phyloP scores from a whole-genome alignment of 1,284 basidiomycete genomes.

The Golubevia sp. region DNA sequence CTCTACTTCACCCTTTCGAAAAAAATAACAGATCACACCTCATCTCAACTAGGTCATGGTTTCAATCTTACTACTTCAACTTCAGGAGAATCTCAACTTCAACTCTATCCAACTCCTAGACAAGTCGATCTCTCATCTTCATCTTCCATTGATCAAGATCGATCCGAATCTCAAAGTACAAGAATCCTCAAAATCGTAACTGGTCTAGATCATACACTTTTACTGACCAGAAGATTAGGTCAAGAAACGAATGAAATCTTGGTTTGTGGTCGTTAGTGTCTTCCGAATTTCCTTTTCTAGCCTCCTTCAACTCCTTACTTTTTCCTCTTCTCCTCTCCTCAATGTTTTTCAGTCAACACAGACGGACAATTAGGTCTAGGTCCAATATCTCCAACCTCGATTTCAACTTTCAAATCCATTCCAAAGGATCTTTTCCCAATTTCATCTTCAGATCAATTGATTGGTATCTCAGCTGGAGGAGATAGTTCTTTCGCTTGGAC shows the following conservation, averaged over 20 bases:
- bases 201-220: slow-evolving; percentile 19
- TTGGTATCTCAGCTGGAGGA: slow-evolving; percentile 20
- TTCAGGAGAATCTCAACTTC: slow-evolving; percentile 8
- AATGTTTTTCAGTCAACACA: too few species aligned
- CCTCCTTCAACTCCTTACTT: too few species aligned
- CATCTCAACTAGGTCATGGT: too few species aligned
- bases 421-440: slow-evolving; percentile 1
- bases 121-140: slow-evolving; percentile 1
- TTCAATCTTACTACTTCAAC: background rate
- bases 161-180: background rate
- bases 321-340: too few species aligned
- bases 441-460: background rate
- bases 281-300: too few species aligned
- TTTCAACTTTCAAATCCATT: slow-evolving; percentile 10
- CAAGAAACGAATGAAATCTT: background rate
- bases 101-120: slow-evolving; percentile 2
- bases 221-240: slow-evolving; percentile 10
- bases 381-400: slow-evolving; percentile 5
- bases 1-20: background rate
- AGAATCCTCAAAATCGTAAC: background rate
- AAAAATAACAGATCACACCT: background rate
- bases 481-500: slow-evolving; percentile 33
- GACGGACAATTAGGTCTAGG: slow-evolving; percentile 33
- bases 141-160: slow-evolving; percentile 2
- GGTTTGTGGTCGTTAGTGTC: slow-evolving; percentile 7